Evolutionary conservation across 495 filamentous ascomycete genomes (phyloP), one percentile per base, ranked within the genome.

Genomic region (Penicillium dipodomyicola): DNA sequence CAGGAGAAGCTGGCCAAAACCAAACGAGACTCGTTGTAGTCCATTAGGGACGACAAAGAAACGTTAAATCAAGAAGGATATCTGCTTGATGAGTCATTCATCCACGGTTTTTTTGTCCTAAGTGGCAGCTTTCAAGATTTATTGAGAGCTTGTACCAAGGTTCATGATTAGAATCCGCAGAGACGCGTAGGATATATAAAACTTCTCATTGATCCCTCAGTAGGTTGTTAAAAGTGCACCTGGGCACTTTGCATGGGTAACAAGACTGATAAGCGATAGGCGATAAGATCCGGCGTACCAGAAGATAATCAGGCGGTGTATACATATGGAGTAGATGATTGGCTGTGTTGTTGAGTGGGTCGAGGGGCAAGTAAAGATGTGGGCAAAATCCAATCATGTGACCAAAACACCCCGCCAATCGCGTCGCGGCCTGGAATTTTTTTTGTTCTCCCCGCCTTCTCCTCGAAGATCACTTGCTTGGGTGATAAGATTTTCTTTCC

Each of bases 401-500:
- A 45, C 4, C 5, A 2, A 45, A 19, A 1, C 25, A 27, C 29
- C 55, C 52, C 52, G 19, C 52, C 52, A 54, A 54, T 54, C 35
- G 35, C 25, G 25, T 51, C 12, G 52, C 27, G 14, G 54, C 19
- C 14, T 42, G 47, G 11, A 30, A 30, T 42, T 32, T 59, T 55
- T 56, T 56, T 41, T 63, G 32, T 47, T 52, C 54, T 62, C 46
- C 42, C 52, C 52, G 52, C 49, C 49, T 52, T 52, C 32, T n/a
- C 19, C 8, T 37, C 27, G 30, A 54, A 20, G 27, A 54, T 45
- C 41, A 35, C 17, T 51, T 30, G 17, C 3, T 29, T 14, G 35
- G n/a, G n/a, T 32, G 27, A 45, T 25, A 25, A 44, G 49, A 22
- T 37, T 44, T 49, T 51, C 30, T 43, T 58, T 50, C 11, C 23